A percentile compares a stretch with the other conserved stretches of the same genome.
phyloP scores from a whole-genome alignment of 2,329 filamentous ascomycete genomes.

The Simplicillium aogashimaense region DNA sequence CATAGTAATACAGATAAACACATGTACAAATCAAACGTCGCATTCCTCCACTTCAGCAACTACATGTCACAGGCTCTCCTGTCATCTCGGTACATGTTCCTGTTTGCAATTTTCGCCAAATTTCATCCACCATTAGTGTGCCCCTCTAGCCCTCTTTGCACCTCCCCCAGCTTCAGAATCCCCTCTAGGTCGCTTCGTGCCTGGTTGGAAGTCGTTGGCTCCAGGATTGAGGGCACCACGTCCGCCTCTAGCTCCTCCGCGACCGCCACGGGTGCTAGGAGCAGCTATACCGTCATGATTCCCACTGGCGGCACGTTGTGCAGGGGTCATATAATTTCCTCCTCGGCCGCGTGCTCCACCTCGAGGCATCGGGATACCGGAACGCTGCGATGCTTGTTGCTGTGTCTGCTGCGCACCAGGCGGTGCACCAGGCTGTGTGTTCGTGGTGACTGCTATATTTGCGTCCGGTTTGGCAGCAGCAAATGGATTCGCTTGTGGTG shows the following conservation, averaged over 20 bases:
- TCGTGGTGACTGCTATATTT: slow-evolving; percentile 3
- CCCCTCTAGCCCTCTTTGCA: slow-evolving; percentile 31
- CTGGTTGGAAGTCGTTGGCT: slow-evolving; percentile 46
- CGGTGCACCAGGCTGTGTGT: neutral
- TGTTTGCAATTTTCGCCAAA: neutral
- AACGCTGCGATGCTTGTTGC: slow-evolving; percentile 13
- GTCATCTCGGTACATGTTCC: neutral
- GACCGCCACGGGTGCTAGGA: slow-evolving; percentile 22
- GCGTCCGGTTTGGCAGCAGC: slow-evolving; percentile 12
- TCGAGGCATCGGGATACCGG: slow-evolving; percentile 30
- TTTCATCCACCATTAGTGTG: slow-evolving; percentile 16
- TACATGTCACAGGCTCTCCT: neutral
- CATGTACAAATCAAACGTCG: neutral
- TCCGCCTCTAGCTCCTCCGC: slow-evolving; percentile 30
- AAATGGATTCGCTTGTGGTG: slow-evolving; percentile 19
- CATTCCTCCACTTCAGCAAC: neutral
- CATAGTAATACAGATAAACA: neutral
- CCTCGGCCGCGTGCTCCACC: slow-evolving; percentile 29
- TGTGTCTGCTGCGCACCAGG: slow-evolving; percentile 7
- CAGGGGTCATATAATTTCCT: slow-evolving; percentile 25
- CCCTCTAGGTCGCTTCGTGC: slow-evolving; percentile 47
- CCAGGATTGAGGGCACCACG: slow-evolving; percentile 36
- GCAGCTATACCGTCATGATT: slow-evolving; percentile 22
- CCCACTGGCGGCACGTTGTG: slow-evolving; percentile 24
- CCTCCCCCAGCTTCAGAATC: slow-evolving; percentile 34